Conservation (phyloP, 2,329 filamentous ascomycete genomes). For the Conoideocrella luteorostrata region DNA sequence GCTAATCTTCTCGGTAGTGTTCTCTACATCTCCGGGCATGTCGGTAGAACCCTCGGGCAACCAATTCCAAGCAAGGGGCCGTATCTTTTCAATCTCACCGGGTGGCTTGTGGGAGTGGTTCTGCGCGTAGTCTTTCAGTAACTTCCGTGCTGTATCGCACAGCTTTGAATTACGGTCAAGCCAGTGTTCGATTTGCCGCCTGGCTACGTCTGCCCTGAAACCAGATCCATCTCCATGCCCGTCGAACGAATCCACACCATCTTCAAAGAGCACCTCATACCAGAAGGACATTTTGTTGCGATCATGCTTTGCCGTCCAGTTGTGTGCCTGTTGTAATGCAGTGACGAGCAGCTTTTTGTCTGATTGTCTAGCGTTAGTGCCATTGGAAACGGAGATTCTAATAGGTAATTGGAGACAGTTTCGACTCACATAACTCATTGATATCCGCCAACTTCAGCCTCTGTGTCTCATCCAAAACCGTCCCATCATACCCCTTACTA, state of each 20-base stretch:
- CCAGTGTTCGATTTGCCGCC: slow-evolving; percentile 56
- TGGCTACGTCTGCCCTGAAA: slow-evolving; percentile 51
- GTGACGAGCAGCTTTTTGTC: slow-evolving; percentile 63
- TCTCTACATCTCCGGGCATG: slow-evolving; percentile 24
- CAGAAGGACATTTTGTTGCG: slow-evolving; percentile 66
- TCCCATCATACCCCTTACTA: slow-evolving; percentile 60
- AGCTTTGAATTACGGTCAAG: slow-evolving; percentile 53
- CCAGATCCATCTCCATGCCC: slow-evolving; percentile 44
- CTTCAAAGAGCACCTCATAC: slow-evolving; percentile 60
- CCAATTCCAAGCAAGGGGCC: slow-evolving; percentile 51
- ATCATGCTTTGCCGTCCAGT: slow-evolving; percentile 64
- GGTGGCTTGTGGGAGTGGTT: slow-evolving; percentile 42
- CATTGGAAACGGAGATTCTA: not conserved
- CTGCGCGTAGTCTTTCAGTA: slow-evolving; percentile 49
- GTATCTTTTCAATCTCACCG: slow-evolving; percentile 42
- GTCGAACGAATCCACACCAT: slow-evolving; percentile 45
- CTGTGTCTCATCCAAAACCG: slow-evolving; percentile 52
- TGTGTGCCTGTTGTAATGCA: slow-evolving; percentile 59
- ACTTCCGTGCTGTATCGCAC: slow-evolving; percentile 47
- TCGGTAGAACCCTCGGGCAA: slow-evolving; percentile 33
- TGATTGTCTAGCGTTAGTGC: slow-evolving; percentile 21
- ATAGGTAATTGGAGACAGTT: slow-evolving; percentile 5
- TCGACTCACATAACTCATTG: slow-evolving; percentile 52
- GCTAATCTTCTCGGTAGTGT: slow-evolving; percentile 37
- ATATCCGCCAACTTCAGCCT: slow-evolving; percentile 54